Base-by-base conservation (phyloP, 1,139 yeast genomes). In the Scheffersomyces parashehatae region DNA sequence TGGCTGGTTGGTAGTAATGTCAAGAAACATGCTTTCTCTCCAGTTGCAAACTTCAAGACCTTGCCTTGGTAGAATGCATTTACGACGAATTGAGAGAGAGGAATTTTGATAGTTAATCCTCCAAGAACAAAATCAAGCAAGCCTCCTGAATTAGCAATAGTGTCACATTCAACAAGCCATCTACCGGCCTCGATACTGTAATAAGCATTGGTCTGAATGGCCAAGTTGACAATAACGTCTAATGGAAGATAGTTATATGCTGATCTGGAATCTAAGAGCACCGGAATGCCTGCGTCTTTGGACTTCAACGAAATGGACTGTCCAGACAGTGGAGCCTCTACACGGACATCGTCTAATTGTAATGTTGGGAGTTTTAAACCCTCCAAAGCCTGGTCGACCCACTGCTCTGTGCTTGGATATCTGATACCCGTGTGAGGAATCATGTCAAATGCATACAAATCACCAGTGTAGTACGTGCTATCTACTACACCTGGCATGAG, bases 111-210 rank as follows among this genome's bases (percentile, higher is more conserved):
- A 0, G 68, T 59, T 29, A 82, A 64, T 37, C 78, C 75, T 28
- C 81, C 84, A 55, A 88, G 75, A 29, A 65, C 57, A 53, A 87
- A 78, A 40, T 75, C 72, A 11, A 88, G 47, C 0, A 77, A 64
- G 1, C 91, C 93, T 28, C 75, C 64, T 3, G 65, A 56, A 15
- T 51, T 42, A 14, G 50, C 31, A 2, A 73, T 50, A 20, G 73
- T 56, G n/a, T 70, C 64, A 65, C 96, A 88, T 47, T 78, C 77
- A 24, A 85, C 87, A 15, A 86, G 59, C 96, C 96, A 88, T 20
- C 77, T 51, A 16, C 68, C 70, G 6, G 73, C 56, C 12, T 75
- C 74, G 3, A 67, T 58, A 6, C 79, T 73, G 60, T 81, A 88
- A 49, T 74, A 77, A 0, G 96, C 96, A 54, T 85, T 84, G 20